These are phyloP conservation scores for Collariella sp. DNA, from an alignment of 495 filamentous ascomycete genomes.

Conservation along the genomic window DNA sequence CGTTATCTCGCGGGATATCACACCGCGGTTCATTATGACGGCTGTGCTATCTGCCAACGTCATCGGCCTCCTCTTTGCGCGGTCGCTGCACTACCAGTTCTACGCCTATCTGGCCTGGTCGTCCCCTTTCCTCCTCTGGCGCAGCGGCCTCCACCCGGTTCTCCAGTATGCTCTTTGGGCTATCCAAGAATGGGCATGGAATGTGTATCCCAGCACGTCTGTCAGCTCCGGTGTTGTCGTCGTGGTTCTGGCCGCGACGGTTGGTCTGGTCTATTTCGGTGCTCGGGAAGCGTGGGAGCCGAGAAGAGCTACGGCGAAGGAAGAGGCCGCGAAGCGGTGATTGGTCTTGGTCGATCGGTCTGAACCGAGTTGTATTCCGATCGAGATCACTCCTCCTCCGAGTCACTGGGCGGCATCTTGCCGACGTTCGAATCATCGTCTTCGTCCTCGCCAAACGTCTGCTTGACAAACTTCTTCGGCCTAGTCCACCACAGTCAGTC, in stretches of 20 bases:
- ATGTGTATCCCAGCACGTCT: constrained; percentile 85
- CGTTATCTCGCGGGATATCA: constrained; percentile 49
- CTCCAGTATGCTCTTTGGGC: constrained; percentile 67
- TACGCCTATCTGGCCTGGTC: constrained; percentile 89
- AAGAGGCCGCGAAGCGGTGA: constrained; percentile 17
- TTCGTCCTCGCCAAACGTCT: constrained; percentile 49
- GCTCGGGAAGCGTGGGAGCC: constrained; percentile 37
- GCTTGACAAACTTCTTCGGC: constrained; percentile 72
- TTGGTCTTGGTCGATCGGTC: neutral
- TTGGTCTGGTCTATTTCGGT: constrained; percentile 55
- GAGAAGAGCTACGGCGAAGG: constrained; percentile 12
- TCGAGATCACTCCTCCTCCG: constrained; percentile 41
- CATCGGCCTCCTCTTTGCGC: constrained; percentile 82
- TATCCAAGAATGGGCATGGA: constrained; percentile 93
- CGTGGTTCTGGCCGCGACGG: constrained; percentile 54
- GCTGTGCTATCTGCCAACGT: constrained; percentile 69
- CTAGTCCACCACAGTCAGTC: constrained; percentile 35
- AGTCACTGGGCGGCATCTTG: constrained; percentile 72
- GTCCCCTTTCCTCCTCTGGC: constrained; percentile 86
- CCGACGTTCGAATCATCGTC: constrained; percentile 73
- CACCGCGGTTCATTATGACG: constrained; percentile 67
- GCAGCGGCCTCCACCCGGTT: constrained; percentile 62
- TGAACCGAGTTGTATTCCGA: neutral
- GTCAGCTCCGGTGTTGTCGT: constrained; percentile 73
- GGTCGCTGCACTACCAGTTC: constrained; percentile 94